A percentile compares a stretch with the other conserved stretches of the same genome.
These are phyloP conservation scores for Trapa bicornis DNA, from an alignment of 345 rosid genomes.

Conservation along the genomic window DNA sequence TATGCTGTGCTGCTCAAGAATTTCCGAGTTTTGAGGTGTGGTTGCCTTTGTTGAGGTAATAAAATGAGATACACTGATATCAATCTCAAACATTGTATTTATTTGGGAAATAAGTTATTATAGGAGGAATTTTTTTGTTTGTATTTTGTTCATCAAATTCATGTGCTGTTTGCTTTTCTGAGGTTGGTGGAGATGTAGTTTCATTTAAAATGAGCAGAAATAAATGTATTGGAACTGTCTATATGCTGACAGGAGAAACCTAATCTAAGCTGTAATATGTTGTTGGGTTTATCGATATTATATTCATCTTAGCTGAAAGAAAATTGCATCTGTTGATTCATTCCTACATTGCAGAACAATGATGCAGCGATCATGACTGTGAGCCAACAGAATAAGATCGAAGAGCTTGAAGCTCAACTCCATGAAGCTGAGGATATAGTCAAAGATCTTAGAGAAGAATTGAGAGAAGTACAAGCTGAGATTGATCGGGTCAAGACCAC, in stretches of 20 bases:
- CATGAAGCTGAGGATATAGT: conserved; percentile 89
- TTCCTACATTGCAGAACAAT: conserved; percentile 29
- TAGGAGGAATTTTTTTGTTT: not conserved
- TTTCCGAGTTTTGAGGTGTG: not conserved
- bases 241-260: not conserved
- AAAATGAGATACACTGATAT: not conserved
- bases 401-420: conserved; percentile 80
- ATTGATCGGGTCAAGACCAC: conserved; percentile 30
- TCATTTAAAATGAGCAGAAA: not conserved
- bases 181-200: not conserved
- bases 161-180: not conserved
- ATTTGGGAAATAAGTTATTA: not conserved
- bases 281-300: not conserved
- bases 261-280: not conserved
- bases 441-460: conserved; percentile 67
- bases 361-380: conserved; percentile 47
- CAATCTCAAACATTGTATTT: not conserved
- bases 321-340: not conserved
- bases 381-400: conserved; percentile 49
- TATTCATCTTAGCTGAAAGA: not conserved
- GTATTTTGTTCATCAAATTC: not conserved
- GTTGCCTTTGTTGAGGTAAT: not conserved
- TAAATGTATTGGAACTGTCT: not conserved
- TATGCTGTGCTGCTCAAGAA: not conserved
- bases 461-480: conserved; percentile 50